Percentiles rank a stretch among this genome's conserved stretches.
Conservation (phyloP, 2,329 filamentous ascomycete genomes). For the Metarhizium sp. region DNA sequence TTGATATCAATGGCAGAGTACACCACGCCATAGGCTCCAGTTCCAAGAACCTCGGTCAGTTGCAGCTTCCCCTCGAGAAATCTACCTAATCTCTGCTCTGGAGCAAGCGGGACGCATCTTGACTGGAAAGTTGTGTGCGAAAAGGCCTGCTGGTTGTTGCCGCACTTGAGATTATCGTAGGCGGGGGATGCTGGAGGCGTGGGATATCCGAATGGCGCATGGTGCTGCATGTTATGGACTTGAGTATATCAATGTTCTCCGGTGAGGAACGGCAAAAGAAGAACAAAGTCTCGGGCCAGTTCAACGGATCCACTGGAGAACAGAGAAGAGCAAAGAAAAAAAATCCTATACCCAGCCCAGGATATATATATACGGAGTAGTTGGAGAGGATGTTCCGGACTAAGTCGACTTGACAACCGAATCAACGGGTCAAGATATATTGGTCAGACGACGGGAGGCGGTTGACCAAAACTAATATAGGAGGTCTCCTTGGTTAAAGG, state of each 20-base stretch:
- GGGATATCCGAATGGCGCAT: slow-evolving; percentile 46
- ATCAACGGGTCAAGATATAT: slow-evolving; percentile 36
- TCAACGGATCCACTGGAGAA: not conserved
- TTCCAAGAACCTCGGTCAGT: slow-evolving; percentile 76
- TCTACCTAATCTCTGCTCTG: slow-evolving; percentile 79
- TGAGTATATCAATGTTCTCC: slow-evolving; percentile 12
- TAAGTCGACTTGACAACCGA: slow-evolving; percentile 32
- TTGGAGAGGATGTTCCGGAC: not conserved
- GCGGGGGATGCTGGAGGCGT: slow-evolving; percentile 48
- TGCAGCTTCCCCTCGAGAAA: slow-evolving; percentile 76
- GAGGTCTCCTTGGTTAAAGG: slow-evolving; percentile 4
- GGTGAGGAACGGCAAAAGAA: slow-evolving; percentile 11
- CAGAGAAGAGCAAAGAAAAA: not conserved
- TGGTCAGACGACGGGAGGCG: not conserved
- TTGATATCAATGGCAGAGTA: slow-evolving; percentile 82
- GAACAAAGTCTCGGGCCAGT: slow-evolving; percentile 9
- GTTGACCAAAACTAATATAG: not conserved
- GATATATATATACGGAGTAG: not conserved
- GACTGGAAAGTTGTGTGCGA: slow-evolving; percentile 30
- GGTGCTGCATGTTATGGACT: slow-evolving; percentile 47
- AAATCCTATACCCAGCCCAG: not conserved
- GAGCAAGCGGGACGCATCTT: slow-evolving; percentile 49
- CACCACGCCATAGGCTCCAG: slow-evolving; percentile 93
- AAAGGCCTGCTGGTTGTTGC: slow-evolving; percentile 26
- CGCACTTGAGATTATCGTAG: slow-evolving; percentile 38